Base-by-base conservation (phyloP, 371 early-diverging fungal genomes). In the Rhizopus microsporus region DNA sequence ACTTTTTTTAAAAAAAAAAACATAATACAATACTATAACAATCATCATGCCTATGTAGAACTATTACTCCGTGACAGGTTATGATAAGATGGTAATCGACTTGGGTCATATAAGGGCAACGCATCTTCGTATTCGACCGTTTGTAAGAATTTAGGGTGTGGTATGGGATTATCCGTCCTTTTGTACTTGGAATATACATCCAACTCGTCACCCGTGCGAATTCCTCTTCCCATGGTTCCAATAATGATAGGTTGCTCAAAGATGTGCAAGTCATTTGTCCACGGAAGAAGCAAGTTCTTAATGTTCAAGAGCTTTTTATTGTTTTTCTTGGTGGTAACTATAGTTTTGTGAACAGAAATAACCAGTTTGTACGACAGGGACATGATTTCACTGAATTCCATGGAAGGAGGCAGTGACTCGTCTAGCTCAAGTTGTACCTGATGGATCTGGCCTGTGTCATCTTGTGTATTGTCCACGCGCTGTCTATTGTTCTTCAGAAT, bases 341-440 rank as follows among this genome's bases (percentile, higher is more conserved):
- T 61, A 29, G 54, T 30, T 38, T 45, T 51, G 39, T 53, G 53
- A 33, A 39, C 30, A 23, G 42, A 43, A 17, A 43, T 13, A 7
- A 15, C 44, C 5, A 62, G 30, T 46, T 57, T 56, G 32, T 62
- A 62, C 6, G 45, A 37, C 17, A 62, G 40, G 0, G 52, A 52
- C 43, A 62, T 57, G 7, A 62, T 52, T 17, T 39, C 44, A 16
- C 62, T 51, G 40, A 45, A 62, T 23, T 56, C 29, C 51, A 62
- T 56, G 1, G 62, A 57, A 10, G 62, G 57, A 5, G 57, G 57
- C 9, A 62, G 29, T 7, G 32, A 15, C 8, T 40, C 40, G 15
- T 52, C 39, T 8, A 57, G n/a, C 3, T 51, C 37, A 7, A 62
- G 46, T 3, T 7, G 4, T 37, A 51, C 40, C 15, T 15, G 30